Evolutionary conservation across 164 flowering plant species (phyloP).

Genomic region (Magnolia sinica): DNA sequence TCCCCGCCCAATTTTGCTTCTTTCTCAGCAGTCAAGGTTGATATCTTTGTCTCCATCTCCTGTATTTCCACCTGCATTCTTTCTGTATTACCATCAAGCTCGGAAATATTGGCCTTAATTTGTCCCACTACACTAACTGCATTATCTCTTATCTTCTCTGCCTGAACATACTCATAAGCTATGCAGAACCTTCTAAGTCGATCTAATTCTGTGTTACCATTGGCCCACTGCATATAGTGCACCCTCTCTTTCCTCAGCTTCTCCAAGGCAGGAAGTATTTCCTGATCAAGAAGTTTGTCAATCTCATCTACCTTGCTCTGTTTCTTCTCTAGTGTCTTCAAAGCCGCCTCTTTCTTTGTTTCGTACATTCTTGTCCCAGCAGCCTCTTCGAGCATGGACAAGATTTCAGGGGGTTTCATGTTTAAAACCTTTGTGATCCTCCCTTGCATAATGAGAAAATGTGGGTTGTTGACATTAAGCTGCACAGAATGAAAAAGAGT

Average conservation of each 20-base stretch:
- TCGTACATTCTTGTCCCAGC: conserved; percentile 99
- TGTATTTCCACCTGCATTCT: conserved; percentile 45
- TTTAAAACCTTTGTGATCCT: conserved; percentile 97
- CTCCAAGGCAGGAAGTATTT: conserved; percentile 93
- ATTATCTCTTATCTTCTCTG: conserved; percentile 65
- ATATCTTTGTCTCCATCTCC: conserved; percentile 59
- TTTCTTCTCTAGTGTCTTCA: conserved; percentile 96
- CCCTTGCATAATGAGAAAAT: conserved; percentile 99
- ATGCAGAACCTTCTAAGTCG: conserved; percentile 85
- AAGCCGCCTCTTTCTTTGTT: conserved; percentile 89
- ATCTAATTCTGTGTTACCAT: conserved; percentile 88
- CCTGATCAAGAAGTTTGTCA: conserved; percentile 91
- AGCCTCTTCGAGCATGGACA: conserved; percentile 99
- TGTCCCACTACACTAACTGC: conserved; percentile 63
- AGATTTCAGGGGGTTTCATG: conserved; percentile 98
- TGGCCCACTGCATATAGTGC: conserved; percentile 99
- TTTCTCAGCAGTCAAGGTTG: conserved; percentile 61
- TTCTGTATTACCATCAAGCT: conserved; percentile 42
- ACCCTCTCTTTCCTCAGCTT: conserved; percentile 85
- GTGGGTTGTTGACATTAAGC: conserved; percentile 97
- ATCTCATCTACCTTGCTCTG: conserved; percentile 97
- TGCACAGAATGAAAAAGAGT: conserved; percentile 98
- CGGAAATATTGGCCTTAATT: conserved; percentile 52
- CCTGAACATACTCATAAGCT: conserved; percentile 89
- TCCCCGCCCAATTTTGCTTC: conserved; percentile 92